Conservation (phyloP, 2,329 filamentous ascomycete genomes). For the Cytospora mali region DNA sequence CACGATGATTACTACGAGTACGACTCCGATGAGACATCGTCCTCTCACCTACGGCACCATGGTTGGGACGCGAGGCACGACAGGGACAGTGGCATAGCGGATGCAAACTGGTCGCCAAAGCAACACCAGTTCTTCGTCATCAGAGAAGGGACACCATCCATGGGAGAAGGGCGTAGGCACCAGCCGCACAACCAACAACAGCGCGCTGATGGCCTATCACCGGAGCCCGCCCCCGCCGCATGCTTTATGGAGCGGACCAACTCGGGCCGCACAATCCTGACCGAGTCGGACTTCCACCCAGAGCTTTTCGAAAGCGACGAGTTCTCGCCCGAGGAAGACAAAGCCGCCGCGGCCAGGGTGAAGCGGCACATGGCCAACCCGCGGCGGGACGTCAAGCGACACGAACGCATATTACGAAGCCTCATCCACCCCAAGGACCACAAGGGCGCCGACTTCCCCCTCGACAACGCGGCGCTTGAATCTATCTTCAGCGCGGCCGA, state of each 20-base stretch:
- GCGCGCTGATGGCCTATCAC: constrained; percentile 6
- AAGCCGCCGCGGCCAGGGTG: constrained; percentile 52
- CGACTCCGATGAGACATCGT: constrained; percentile 19
- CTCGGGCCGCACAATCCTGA: constrained; percentile 52
- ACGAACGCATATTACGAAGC: constrained; percentile 59
- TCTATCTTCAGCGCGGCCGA: constrained; percentile 64
- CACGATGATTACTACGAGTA: constrained; percentile 21
- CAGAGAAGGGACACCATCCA: constrained; percentile 33
- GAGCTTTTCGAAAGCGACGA: constrained; percentile 35
- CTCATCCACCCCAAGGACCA: constrained; percentile 56
- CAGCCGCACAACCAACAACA: constrained; percentile 29
- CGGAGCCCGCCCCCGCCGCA: constrained; percentile 24
- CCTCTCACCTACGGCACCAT: constrained; percentile 10
- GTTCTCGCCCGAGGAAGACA: constrained; percentile 47
- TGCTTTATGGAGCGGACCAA: constrained; percentile 50
- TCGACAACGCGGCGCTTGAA: constrained; percentile 60
- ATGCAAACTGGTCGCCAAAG: constrained; percentile 24
- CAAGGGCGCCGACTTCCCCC: constrained; percentile 46
- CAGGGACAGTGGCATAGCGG: constrained; percentile 12
- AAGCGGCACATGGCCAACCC: constrained; percentile 49
- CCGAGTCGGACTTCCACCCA: constrained; percentile 39
- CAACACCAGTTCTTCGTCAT: constrained; percentile 38
- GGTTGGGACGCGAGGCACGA: constrained; percentile 19
- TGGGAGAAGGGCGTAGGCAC: constrained; percentile 20
- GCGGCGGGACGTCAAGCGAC: constrained; percentile 50